Evolutionary conservation across 208 protist genomes (phyloP), one percentile per base, ranked within the genome.

Genomic region (Porcisia deanei): DNA sequence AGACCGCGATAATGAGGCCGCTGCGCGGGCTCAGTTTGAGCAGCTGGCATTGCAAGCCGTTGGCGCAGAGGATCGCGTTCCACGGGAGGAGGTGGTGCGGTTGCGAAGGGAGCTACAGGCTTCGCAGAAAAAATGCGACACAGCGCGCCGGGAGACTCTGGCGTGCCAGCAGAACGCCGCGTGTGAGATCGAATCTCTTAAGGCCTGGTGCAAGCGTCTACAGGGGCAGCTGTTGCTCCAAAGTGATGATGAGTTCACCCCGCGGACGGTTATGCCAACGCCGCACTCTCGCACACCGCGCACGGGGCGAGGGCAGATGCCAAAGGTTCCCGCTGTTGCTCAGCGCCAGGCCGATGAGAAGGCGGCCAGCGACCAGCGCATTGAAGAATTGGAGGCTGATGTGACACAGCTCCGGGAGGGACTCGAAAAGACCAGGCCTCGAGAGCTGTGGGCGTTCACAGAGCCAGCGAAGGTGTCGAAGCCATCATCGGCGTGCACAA

Each of bases 191-290:
- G 76, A 77, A 20, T 83, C 79, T 20, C 76, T 94, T 3, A 85
- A 86, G 61, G 79, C 55, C 10, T 91, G 80, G 76, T 85, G 80
- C 67, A 76, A 75, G n/a, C 87, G 86, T 18, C 74, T 94, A 20
- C 76, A 86, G 49, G 77, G 58, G 57, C 83, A 89, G 47, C 57
- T 67, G 73, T 16, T n/a, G 47, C 22, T 41, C 18, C 43, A 76
- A 20, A 57, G 37, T 22, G 68, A 78, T 25, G 73, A 80, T 34
- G 73, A 79, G 77, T 80, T 80, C 73, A 82, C 77, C 9, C 76
- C 77, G 9, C 77, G 77, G 45, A 69, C 43, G 54, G 53, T 30
- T 30, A 76, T 65, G 12, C 77, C 77, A 16, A 82, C 71, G 49
- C 65, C 61, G 18, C 76, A 71, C 59, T 58, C 52, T 41, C 72